Base-by-base conservation (phyloP, 805 yeast species). In the Lipomyces kockii region DNA sequence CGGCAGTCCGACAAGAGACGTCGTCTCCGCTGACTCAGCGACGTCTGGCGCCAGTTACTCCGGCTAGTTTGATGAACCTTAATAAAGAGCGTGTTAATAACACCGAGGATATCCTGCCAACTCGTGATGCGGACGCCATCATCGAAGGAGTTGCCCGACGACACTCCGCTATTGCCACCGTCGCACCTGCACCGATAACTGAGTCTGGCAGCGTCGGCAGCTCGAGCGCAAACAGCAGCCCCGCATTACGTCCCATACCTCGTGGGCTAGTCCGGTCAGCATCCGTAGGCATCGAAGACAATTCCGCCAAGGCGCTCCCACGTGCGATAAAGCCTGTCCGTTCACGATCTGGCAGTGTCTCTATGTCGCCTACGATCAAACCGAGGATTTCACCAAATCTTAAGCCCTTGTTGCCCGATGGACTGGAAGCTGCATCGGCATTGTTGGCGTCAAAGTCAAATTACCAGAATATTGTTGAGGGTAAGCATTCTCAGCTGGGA, bases 381-480 rank as follows among this genome's bases (percentile, higher is more conserved):
- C 72, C 72, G 17, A 53, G 58, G 35, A 62, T 65, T 20, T 67
- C 73, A 17, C 73, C 73, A 4, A 65, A 49, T 34, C 54, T 70
- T 52, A 66, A 60, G 54, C 72, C 73, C 12, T 58, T 64, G 27
- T 58, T 64, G 22, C 70, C 72, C 8, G 68, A 65, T 6, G 71
- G 70, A 12, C 49, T 67, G 61, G 66, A 59, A 34, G 54, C 69
- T n/a, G 65, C 71, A n/a, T 61, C 73, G 58, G 64, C 72, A 27
- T 67, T 78, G 53, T 71, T 78, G 62, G 80, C 82, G 25, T 68
- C 79, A 32, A 81, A 80, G 71, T 79, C 82, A 46, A 81, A 81
- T 70, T 80, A 81, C 67, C 83, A 81, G 70, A 77, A 79, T 72
- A 79, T 80, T 27, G 73, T 80, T 7, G 83, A 81, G 63, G 83